These are phyloP conservation scores for Pseudoturritis turrita DNA, from an alignment of 345 rosid genomes.

Conservation along the genomic window DNA sequence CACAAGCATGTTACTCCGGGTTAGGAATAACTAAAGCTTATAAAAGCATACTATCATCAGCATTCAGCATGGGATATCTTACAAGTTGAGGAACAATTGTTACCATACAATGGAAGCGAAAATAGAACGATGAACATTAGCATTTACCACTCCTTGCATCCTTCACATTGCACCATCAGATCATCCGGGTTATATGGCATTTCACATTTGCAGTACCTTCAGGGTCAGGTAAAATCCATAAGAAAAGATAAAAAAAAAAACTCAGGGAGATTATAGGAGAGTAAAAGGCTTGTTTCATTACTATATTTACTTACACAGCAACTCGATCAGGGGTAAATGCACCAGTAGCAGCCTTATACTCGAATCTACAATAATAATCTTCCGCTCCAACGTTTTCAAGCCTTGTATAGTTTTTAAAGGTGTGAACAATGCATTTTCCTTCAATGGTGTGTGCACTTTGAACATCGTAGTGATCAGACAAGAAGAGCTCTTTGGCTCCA, in stretches of 20 bases:
- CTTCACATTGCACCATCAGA: constrained; percentile 91
- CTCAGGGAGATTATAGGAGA: background rate
- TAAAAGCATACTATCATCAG: background rate
- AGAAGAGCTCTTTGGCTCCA: constrained; percentile 83
- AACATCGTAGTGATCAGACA: constrained; percentile 79
- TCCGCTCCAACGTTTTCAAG: constrained; percentile 74
- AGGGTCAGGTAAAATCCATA: constrained; percentile 13
- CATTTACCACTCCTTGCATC: constrained; percentile 87
- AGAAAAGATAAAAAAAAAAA: background rate
- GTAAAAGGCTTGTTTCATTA: background rate
- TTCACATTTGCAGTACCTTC: constrained; percentile 89
- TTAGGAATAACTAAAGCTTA: background rate
- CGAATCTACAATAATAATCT: constrained; percentile 81
- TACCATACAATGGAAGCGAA: background rate
- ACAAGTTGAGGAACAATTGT: background rate
- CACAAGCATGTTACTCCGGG: background rate
- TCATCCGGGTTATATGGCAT: constrained; percentile 95
- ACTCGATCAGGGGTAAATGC: constrained; percentile 78
- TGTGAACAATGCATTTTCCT: constrained; percentile 77
- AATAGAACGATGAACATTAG: background rate
- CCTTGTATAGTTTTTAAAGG: constrained; percentile 70
- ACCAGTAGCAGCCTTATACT: constrained; percentile 83
- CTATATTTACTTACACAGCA: constrained; percentile 69
- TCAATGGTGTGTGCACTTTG: constrained; percentile 84
- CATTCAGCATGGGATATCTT: background rate